phyloP scores from a whole-genome alignment of 495 filamentous ascomycete genomes.

The Glarea lozoyensis region DNA sequence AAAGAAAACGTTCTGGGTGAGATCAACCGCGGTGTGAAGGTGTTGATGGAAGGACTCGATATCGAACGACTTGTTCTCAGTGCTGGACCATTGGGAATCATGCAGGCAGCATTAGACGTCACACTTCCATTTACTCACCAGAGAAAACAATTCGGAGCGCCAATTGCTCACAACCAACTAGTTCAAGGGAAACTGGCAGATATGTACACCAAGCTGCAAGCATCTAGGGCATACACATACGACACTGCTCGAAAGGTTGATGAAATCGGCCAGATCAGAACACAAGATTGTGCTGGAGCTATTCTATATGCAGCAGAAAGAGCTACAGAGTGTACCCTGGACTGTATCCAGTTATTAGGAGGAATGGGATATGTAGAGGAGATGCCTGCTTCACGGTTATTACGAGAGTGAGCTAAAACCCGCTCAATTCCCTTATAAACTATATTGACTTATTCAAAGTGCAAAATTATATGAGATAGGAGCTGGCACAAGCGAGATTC shows the following conservation, averaged over 20 bases:
- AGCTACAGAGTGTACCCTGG: conserved; percentile 79
- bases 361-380: conserved; percentile 97
- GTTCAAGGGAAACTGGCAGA: conserved; percentile 91
- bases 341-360: conserved; percentile 90
- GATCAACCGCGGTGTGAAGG: conserved; percentile 73
- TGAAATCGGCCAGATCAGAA: conserved; percentile 57
- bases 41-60: conserved; percentile 94
- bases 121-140: conserved; percentile 84
- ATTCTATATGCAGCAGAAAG: conserved; percentile 93
- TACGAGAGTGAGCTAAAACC: conserved; percentile 53
- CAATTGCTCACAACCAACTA: conserved; percentile 88
- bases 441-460: conserved; percentile 18
- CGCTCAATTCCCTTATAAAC: neutral
- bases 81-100: conserved; percentile 82
- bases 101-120: conserved; percentile 86
- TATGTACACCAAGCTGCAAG: conserved; percentile 92
- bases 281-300: conserved; percentile 89
- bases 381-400: conserved; percentile 75
- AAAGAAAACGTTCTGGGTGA: conserved; percentile 69
- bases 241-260: conserved; percentile 69
- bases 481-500: conserved; percentile 88
- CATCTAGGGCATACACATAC: conserved; percentile 71
- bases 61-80: conserved; percentile 88
- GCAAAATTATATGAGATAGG: conserved; percentile 90
- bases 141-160: conserved; percentile 78